These are phyloP conservation scores for Globisporangium barbulae DNA, from an alignment of 352 stramenopile species.

Conservation along the genomic window DNA sequence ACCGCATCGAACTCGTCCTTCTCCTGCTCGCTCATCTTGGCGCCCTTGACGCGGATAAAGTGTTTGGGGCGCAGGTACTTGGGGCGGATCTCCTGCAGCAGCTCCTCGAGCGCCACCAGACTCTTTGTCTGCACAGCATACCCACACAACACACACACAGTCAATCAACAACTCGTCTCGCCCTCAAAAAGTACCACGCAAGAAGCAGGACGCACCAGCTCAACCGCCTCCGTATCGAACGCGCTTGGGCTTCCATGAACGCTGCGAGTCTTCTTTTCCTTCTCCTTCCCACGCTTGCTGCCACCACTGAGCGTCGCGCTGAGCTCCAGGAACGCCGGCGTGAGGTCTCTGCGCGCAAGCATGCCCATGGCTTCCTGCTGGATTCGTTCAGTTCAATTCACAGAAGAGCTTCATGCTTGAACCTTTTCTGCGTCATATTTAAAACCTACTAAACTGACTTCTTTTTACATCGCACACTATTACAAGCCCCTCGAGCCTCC, in stretches of 20 bases:
- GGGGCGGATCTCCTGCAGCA: constrained; percentile 41
- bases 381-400: constrained; percentile 1
- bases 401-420: not conserved
- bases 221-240: constrained; percentile 9
- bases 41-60: constrained; percentile 60
- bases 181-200: not conserved
- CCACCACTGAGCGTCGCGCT: constrained; percentile 4
- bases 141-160: not conserved
- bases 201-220: constrained; percentile 12
- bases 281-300: not conserved
- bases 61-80: constrained; percentile 58
- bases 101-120: constrained; percentile 49
- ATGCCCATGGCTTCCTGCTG: not conserved
- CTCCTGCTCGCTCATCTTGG: constrained; percentile 61
- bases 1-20: constrained; percentile 79
- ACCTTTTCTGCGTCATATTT: not conserved
- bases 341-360: constrained; percentile 18
- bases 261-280: not conserved
- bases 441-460: not conserved
- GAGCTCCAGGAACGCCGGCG: constrained; percentile 26
- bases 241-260: constrained; percentile 1
- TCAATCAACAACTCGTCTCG: not conserved
- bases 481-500: not conserved
- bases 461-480: not conserved
- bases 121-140: constrained; percentile 32